Conservation (phyloP, 176 grass and related monocot species). For the Lolium rigidum region DNA sequence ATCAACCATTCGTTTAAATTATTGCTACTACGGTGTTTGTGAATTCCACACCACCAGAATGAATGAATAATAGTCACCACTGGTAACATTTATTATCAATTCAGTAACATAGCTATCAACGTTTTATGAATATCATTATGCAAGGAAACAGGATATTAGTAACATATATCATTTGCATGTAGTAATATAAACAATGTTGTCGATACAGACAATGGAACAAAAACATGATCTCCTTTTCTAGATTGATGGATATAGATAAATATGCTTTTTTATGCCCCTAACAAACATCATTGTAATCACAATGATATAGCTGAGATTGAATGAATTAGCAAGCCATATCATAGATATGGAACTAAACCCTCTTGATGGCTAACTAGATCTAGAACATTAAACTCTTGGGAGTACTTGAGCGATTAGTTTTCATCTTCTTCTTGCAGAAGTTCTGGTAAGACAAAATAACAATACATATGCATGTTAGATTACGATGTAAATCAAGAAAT, state of each 20-base stretch:
- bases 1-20: background rate
- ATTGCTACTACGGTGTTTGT: background rate
- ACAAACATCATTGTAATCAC: background rate
- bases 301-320: background rate
- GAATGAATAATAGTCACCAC: background rate
- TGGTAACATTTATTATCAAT: too few relatives aligned
- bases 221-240: background rate
- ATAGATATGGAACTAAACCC: background rate
- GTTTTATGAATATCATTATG: too few relatives aligned
- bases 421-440: background rate
- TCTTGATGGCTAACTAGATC: background rate
- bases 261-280: background rate
- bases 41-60: background rate
- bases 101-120: background rate
- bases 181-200: too few relatives aligned
- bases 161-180: too few relatives aligned
- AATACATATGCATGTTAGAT: background rate
- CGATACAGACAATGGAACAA: too few relatives aligned
- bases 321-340: background rate
- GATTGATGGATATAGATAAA: background rate
- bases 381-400: background rate
- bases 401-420: background rate
- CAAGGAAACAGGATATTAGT: too few relatives aligned
- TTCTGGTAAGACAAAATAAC: background rate
- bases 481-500: background rate